Evolutionary conservation across 169 alveolate species (phyloP), one percentile per base, ranked within the genome.

Genomic region (Plasmodium ovale): DNA sequence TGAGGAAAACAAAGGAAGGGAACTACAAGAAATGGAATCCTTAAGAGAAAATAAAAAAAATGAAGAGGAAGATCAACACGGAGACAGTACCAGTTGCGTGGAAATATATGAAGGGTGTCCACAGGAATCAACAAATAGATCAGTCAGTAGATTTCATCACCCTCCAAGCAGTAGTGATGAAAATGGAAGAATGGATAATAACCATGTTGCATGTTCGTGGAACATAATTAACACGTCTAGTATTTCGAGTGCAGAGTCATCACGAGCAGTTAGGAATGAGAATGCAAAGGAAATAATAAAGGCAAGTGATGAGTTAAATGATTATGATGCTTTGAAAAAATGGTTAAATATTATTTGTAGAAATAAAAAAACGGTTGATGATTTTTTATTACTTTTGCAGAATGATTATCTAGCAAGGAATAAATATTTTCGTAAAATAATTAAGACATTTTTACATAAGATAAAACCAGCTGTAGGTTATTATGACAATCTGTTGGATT

Each of bases 401-500:
- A 82, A 82, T 64, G 71, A 65, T 5, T 82, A 47, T 65, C 19
- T 64, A 19, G 62, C 65, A 33, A 65, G 65, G 9, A 82, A 82
- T 65, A 65, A 65, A 64, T 29, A 82, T 51, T 49, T 82, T 49
- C n/a, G 35, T 65, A 82, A 65, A 35, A 35, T 65, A 1, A 82
- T 82, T 29, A 47, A 58, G 47, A 59, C 21, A 14, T 73, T 73
- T 73, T 59, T 58, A 39, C 51, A 82, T 14, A 82, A 53, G 25
- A 56, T 82, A 33, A 82, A 82, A 51, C 77, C 82, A 19, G 19
- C 65, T 58, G 21, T 65, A 51, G 88, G 88, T 7, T 73, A 73
- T 64, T 39, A 73, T 39, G 44, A 73, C 39, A 42, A 59, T 37
- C 5, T 58, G 33, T 25, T 73, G 53, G 82, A 82, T 44, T 16